Evolutionary conservation across 2,329 filamentous ascomycete genomes (phyloP), one percentile per base, ranked within the genome.

Genomic region (Fragosphaeria purpurea): DNA sequence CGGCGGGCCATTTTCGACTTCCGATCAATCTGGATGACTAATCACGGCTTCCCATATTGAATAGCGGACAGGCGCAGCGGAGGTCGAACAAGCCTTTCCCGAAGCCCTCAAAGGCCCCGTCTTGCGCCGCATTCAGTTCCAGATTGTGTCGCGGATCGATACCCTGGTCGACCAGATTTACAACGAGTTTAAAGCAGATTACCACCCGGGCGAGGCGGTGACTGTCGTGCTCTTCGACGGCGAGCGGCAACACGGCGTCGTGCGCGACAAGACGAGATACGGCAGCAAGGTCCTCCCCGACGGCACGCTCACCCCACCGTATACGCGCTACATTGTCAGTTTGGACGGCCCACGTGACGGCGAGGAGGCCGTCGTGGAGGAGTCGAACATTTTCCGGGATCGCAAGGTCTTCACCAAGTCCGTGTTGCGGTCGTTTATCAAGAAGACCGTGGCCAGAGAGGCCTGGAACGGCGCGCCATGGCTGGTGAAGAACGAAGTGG

Each of bases 391-490:
- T 51, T 84, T 80, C 55, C 85, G 93, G 55, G 90, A 96, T 63
- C 82, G 89, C 48, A 95, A 91, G 60, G 79, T 88, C 44, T 98
- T 97, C 63, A 96, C 91, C 33, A 97, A 98, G 68, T 83, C 90
- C 46, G 90, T 96, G 65, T 74, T 98, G 41, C 83, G 91, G 37
- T 88, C 89, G 6, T 98, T 96, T 58, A 87, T 98, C 56, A 95
- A 95, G 64, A 90, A 94, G 66, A 93, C 89, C 0, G 85, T 96
- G n/a, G 85, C 83, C 2, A 76, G 91, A 54, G 93, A 97, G 62
- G 80, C 88, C 4, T 97, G 90, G 88, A 91, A 83, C 54, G 91
- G 91, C n/a, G 93, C 93, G 0, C 91, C 93, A 0, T 98, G 93
- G 93, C 72, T 95, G 50, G 91, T 97, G 13, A 96, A 94, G 68